Base-by-base conservation (phyloP, 2,329 filamentous ascomycete species). In the Aureobasidium musti region DNA sequence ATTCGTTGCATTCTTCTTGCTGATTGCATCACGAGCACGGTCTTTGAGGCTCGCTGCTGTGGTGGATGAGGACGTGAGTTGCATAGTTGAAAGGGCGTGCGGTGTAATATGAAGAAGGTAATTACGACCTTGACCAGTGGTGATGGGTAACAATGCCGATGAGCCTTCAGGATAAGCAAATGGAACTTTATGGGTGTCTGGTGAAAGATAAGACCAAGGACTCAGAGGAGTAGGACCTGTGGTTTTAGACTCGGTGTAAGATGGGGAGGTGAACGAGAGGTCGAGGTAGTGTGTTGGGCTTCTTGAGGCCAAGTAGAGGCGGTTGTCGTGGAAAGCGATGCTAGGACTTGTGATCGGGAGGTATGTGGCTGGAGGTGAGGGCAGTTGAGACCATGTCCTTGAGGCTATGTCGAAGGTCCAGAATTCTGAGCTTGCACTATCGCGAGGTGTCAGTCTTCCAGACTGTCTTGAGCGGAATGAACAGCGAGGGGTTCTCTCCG, bases 51-150 rank as follows among this genome's bases (percentile, higher is more conserved):
- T 78, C 8, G 84, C 83, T 0, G 80, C 79, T 14, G 77, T 82
- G 39, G 79, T 76, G 2, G 76, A 76, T 35, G 81, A 79, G 0
- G 82, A 77, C 3, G 81, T 79, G 3, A 86, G 74, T 71, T 86
- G 83, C 66, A 85, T 78, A 1, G 82, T 78, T 83, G 83, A 86
- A 3, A 85, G 77, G 67, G 85, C 50, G n/a, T 78, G 76, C 7
- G 84, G 83, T 17, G 84, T 81, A 65, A 85, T 73, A 47, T 83
- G 81, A 2, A 85, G 73, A 0, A 86, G 77, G 70, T 84, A 86
- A 47, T 81, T 76, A 11, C 84, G 78, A 5, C 83, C 83, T 68
- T 82, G 81, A 11, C 83, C 83, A 0, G 83, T 84, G 0, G 79
- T 80, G 10, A 86, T 72, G 11, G 79, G 78, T 2, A 82, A 70